Evolutionary conservation across 83 land plant species (phyloP), one percentile per base, ranked within the genome.

Genomic region (Diphasiastrum complanatum): DNA sequence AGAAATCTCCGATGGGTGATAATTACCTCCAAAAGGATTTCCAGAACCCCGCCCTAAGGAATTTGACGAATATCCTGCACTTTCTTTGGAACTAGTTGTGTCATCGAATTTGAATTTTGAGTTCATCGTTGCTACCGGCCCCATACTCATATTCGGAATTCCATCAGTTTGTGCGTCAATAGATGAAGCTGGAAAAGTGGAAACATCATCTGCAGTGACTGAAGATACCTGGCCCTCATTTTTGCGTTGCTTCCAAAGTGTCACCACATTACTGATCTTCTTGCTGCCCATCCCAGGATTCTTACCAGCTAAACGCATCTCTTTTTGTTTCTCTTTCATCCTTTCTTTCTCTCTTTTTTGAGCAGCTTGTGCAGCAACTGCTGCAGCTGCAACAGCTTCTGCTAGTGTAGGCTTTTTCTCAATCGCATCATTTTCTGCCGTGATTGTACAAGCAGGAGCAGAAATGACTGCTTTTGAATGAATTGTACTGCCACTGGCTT

Each of bases 231-330:
- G 82, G 10, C 87, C 90, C 56, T 85, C 92, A 60, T 82, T 75
- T 52, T 83, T 83, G 58, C 99, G 79, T 66, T 89, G 93, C 69
- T 95, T 95, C 99, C 99, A 95, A 76, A 86, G 76, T 5, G 82
- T 69, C 38, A 89, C 36, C 11, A 86, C 97, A 75, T 80, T 91
- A 51, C 57, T 84, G 70, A 95, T 86, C 67, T 95, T 95, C 78
- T 95, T 95, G 66, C 89, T 95, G 33, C 70, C 80, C 29, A 86
- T 51, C 12, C 68, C 95, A 4, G 84, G 51, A 34, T 79, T 51
- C 65, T 89, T 93, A 28, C 81, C 82, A 20, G 92, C 85, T 4
- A 87, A 69, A 50, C 77, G 81, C 40, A 84, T 79, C 47, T 78
- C 81, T 45, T 71, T 75, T 37, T 64, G 66, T 56, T 65, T 75